phyloP scores from a whole-genome alignment of 148 eudicot species.

The Arbutus unedo region DNA sequence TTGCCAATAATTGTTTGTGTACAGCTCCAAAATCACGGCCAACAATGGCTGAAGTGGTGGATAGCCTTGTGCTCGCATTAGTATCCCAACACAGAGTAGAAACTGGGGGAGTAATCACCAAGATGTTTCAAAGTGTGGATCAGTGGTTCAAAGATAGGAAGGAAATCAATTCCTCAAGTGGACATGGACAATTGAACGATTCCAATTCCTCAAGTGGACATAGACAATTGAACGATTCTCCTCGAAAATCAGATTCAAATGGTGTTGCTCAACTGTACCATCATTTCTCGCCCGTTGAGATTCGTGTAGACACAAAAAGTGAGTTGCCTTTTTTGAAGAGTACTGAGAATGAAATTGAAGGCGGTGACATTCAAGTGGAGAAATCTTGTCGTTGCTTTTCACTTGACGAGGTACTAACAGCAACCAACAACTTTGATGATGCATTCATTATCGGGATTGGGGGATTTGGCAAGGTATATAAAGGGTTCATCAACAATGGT shows the following conservation, averaged over 20 bases:
- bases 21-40: not conserved
- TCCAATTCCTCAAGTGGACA: too few species aligned
- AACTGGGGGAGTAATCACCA: not conserved
- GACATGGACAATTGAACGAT: too few species aligned
- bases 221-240: too few species aligned
- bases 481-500: not conserved
- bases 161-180: too few species aligned
- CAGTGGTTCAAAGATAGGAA: too few species aligned
- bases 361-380: not conserved
- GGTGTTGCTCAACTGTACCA: too few species aligned
- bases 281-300: too few species aligned
- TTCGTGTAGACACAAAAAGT: too few species aligned
- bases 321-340: too few species aligned
- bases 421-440: not conserved
- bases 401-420: not conserved
- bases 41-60: slow-evolving; percentile 2
- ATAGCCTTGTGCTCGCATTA: not conserved
- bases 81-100: not conserved
- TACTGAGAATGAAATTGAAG: too few species aligned
- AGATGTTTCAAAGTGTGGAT: not conserved
- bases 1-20: not conserved
- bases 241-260: too few species aligned
- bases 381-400: not conserved
- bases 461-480: not conserved
- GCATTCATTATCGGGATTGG: not conserved